These are phyloP conservation scores for Perkinsus olseni DNA, from an alignment of 169 alveolate genomes.

Conservation along the genomic window DNA sequence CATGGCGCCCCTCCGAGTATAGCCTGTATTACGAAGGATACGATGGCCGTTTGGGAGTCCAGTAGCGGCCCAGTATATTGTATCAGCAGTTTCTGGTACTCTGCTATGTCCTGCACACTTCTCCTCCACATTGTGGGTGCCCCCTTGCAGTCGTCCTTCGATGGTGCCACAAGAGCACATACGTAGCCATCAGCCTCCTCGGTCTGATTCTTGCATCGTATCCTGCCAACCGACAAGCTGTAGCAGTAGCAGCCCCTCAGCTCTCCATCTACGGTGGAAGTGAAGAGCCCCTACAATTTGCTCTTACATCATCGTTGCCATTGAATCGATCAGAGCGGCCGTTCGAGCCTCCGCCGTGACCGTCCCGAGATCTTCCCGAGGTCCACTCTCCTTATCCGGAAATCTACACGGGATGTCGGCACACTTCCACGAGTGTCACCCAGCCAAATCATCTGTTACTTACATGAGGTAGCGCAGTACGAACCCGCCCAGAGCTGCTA, in stretches of 20 bases:
- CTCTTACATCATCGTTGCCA: neutral
- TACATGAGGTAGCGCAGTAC: conserved; percentile 17
- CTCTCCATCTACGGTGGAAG: too few species aligned
- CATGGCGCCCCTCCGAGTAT: neutral
- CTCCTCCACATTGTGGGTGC: neutral
- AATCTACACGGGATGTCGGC: neutral
- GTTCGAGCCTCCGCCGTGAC: neutral
- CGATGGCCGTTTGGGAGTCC: neutral
- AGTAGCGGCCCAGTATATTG: neutral
- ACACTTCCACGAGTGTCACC: neutral
- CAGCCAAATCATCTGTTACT: neutral
- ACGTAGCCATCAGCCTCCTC: neutral
- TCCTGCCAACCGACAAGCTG: neutral
- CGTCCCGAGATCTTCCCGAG: neutral
- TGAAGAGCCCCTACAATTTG: neutral
- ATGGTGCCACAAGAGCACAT: neutral
- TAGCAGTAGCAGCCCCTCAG: neutral
- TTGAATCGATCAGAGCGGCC: neutral
- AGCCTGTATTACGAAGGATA: neutral
- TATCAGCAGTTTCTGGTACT: neutral
- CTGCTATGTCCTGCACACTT: neutral
- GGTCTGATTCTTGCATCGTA: neutral
- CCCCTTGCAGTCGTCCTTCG: neutral
- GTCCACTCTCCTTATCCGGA: neutral
- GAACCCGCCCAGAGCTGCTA: conserved; percentile 24